These are phyloP conservation scores for Dissoconium aciculare DNA, from an alignment of 2,329 filamentous ascomycete genomes.

Conservation along the genomic window DNA sequence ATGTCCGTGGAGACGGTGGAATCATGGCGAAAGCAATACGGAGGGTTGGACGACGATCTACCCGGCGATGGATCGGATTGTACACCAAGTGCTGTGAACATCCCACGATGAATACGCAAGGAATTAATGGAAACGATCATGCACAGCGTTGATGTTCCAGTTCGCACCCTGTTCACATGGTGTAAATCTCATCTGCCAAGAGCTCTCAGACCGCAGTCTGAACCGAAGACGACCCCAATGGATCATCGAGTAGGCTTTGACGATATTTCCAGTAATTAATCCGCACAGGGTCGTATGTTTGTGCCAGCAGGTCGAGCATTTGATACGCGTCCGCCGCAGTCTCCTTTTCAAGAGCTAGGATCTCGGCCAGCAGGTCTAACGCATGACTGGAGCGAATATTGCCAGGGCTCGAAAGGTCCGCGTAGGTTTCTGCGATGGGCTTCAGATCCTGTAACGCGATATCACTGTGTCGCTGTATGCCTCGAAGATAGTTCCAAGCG, in stretches of 20 bases:
- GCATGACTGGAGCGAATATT: slow-evolving; percentile 46
- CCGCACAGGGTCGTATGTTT: slow-evolving; percentile 81
- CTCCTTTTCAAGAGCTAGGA: slow-evolving; percentile 37
- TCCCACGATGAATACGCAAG: no score
- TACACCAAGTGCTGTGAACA: no score
- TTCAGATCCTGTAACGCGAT: slow-evolving; percentile 36
- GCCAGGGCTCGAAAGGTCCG: slow-evolving; percentile 32
- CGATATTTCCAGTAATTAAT: slow-evolving; percentile 86
- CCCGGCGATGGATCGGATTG: no score
- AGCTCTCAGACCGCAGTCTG: no score
- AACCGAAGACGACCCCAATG: no score
- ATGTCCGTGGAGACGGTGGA: slow-evolving; percentile 36
- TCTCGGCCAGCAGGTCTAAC: slow-evolving; percentile 57
- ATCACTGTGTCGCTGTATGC: slow-evolving; percentile 53
- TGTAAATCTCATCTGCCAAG: no score
- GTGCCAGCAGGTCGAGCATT: slow-evolving; percentile 58
- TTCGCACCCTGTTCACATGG: no score
- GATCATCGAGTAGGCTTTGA: no score
- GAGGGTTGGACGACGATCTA: no score
- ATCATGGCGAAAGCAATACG: slow-evolving; percentile 30
- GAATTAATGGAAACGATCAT: no score
- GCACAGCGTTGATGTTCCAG: no score
- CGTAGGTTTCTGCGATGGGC: slow-evolving; percentile 41
- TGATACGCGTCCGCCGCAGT: slow-evolving; percentile 48
- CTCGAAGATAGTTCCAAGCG: slow-evolving; percentile 82